These are phyloP conservation scores for Lathyrus tuberosus DNA, from an alignment of 306 rosid species.

Conservation along the genomic window DNA sequence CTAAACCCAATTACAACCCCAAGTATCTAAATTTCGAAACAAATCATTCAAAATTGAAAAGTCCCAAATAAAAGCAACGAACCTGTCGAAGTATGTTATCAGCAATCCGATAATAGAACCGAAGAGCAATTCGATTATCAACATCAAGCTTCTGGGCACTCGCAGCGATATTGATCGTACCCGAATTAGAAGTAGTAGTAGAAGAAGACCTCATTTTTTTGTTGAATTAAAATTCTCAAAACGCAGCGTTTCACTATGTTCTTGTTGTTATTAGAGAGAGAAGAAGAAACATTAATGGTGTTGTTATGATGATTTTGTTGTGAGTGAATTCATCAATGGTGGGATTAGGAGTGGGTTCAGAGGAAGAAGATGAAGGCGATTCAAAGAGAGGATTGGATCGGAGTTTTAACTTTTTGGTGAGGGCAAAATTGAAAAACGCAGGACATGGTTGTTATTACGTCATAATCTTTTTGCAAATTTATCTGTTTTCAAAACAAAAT, in stretches of 20 bases:
- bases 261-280: not conserved
- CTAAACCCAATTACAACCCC: not conserved
- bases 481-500: too few species aligned
- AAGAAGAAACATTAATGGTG: not conserved
- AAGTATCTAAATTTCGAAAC: not conserved
- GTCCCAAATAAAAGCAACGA: not conserved
- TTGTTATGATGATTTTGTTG: not conserved
- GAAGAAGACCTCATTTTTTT: conserved; percentile 55
- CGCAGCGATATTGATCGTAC: conserved; percentile 69
- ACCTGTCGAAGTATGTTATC: conserved; percentile 93
- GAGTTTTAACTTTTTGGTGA: conserved; percentile 37
- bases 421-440: conserved; percentile 35
- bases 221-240: not conserved
- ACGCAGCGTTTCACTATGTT: conserved; percentile 26
- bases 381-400: conserved; percentile 1
- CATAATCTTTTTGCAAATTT: too few species aligned
- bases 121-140: conserved; percentile 78
- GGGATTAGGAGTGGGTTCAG: conserved; percentile 35
- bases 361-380: conserved; percentile 15
- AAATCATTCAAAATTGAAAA: not conserved
- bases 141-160: conserved; percentile 71
- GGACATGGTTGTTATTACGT: too few species aligned
- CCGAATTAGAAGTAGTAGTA: conserved; percentile 50
- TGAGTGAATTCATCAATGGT: conserved; percentile 50
- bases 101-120: conserved; percentile 80